Base-by-base conservation (phyloP, 768 basidiomycete species). In the Termitomyces sp. region DNA sequence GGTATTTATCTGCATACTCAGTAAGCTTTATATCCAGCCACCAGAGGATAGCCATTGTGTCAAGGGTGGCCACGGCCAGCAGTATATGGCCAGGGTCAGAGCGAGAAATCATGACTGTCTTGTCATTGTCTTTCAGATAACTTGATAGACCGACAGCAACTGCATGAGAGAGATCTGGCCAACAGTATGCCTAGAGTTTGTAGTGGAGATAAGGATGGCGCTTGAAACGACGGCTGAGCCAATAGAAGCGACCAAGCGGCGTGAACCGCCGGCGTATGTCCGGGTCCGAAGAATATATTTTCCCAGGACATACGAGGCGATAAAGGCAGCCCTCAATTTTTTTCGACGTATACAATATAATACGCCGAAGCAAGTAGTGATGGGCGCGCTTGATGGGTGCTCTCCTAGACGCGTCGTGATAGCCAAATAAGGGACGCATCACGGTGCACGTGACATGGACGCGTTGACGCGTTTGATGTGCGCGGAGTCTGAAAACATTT, bases 401-500 rank as follows among this genome's bases (percentile, higher is more conserved):
- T n/a, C 26, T 26, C 35, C 11, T n/a, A 9, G 30, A 22, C 43
- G 41, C 52, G 41, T 53, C 22, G 55, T 28, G 52, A 44, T 49
- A 30, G 49, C 57, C 60, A 63, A 63, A 63, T 49, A 63, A 50
- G 13, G 38, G 33, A 63, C 58, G 60, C 60, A 54, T 41, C 62
- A 57, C 64, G 62, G 1, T 48, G 49, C 74, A 76, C 72, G 73
- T 76, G 74, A 68, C n/a, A 0, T 47, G 32, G 45, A 63, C 68
- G 68, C 70, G 69, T 72, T 72, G 62, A 72, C 71, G 71, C 68
- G 68, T 70, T 68, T 71, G 70, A 71, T 74, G 67, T 52, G 55
- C 65, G 55, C 76, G 74, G 72, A 75, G 73, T 70, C 70, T 68
- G 62, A 74, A 74, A 66, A 59, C 26, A n/a, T 48, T 52, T 30